Conservation (phyloP, 2,329 filamentous ascomycete species). For the Ploettnerulaceae sp. region DNA sequence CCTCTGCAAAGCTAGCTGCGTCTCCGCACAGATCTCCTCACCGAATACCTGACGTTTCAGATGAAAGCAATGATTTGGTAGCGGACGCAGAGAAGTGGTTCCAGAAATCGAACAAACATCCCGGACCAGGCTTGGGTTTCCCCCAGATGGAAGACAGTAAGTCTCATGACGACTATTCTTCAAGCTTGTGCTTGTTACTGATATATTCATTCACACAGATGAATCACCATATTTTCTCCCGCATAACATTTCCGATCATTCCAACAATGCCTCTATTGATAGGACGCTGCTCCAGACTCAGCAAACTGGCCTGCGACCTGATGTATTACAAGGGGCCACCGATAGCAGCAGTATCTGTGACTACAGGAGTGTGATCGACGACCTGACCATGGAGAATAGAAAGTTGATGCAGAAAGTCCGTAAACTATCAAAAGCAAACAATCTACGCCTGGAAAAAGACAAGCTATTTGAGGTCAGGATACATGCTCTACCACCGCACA, state of each 20-base stretch:
- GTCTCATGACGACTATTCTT: not conserved
- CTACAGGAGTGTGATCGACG: slow-evolving; percentile 79
- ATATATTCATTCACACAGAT: slow-evolving; percentile 15
- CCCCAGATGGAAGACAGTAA: slow-evolving; percentile 25
- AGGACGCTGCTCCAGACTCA: not conserved
- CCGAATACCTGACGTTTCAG: slow-evolving; percentile 17
- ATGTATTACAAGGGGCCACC: slow-evolving; percentile 5
- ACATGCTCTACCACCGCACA: slow-evolving; percentile 65
- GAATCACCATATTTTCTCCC: slow-evolving; percentile 29
- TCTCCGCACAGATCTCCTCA: slow-evolving; percentile 15
- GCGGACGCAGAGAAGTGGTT: slow-evolving; percentile 28
- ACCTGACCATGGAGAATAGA: slow-evolving; percentile 80
- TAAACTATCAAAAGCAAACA: slow-evolving; percentile 54
- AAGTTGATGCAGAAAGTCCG: slow-evolving; percentile 54
- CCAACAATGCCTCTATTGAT: slow-evolving; percentile 9
- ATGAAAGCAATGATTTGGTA: slow-evolving; percentile 20
- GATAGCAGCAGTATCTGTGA: slow-evolving; percentile 51
- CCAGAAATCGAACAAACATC: slow-evolving; percentile 25
- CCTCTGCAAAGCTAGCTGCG: not conserved
- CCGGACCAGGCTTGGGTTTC: slow-evolving; percentile 8
- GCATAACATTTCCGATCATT: slow-evolving; percentile 15
- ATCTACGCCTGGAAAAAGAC: slow-evolving; percentile 64
- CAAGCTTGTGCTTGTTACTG: slow-evolving; percentile 1
- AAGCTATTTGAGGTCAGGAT: slow-evolving; percentile 80
- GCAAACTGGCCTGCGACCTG: not conserved